Conservation (phyloP, 495 filamentous ascomycete genomes). For the Tuber umbilicatum region DNA sequence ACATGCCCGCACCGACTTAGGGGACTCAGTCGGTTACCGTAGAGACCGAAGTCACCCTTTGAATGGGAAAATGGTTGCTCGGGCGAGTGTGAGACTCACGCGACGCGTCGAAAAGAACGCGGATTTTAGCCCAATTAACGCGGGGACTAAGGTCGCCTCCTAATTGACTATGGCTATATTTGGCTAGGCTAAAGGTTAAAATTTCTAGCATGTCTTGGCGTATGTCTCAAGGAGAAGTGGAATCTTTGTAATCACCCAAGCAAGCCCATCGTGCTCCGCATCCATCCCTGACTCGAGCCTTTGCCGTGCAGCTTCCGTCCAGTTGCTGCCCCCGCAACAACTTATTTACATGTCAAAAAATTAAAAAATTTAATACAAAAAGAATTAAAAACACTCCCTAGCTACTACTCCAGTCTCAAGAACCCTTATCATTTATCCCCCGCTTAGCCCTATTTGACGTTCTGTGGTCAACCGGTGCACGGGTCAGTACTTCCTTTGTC, state of each 20-base stretch:
- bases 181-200: background rate
- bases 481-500: background rate
- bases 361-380: background rate
- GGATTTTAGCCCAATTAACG: background rate
- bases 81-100: conserved; percentile 9
- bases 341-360: background rate
- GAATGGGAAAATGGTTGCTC: conserved; percentile 6
- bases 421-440: background rate
- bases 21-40: background rate
- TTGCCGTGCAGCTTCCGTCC: background rate
- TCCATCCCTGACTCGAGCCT: background rate
- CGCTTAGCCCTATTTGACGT: background rate
- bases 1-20: background rate
- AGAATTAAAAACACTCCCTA: background rate
- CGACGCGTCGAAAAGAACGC: conserved; percentile 9
- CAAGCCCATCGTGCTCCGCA: background rate
- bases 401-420: background rate
- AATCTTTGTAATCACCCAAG: background rate
- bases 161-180: background rate
- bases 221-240: background rate
- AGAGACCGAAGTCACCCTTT: background rate
- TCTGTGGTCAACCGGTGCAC: background rate
- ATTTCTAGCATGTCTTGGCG: background rate
- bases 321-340: background rate
- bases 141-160: background rate